Conservation (phyloP, 495 filamentous ascomycete genomes). For the Penicillium samsonianum region DNA sequence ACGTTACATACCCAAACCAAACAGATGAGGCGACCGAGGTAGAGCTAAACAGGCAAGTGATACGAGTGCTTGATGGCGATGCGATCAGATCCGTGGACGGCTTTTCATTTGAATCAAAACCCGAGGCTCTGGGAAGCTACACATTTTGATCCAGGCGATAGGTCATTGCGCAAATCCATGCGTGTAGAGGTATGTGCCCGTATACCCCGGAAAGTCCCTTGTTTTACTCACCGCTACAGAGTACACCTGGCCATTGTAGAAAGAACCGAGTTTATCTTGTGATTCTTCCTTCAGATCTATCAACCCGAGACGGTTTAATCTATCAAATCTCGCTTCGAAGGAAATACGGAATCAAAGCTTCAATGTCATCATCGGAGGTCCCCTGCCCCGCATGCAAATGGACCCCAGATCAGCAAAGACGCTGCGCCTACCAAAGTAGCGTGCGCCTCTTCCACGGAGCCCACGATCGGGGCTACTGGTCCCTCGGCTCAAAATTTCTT, state of each 20-base stretch:
- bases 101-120: neutral
- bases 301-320: slow-evolving; percentile 4
- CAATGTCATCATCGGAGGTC: slow-evolving; percentile 3
- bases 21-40: neutral
- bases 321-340: neutral
- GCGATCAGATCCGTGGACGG: neutral
- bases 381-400: slow-evolving; percentile 26
- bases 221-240: no score
- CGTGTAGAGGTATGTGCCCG: neutral
- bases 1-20: neutral
- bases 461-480: neutral
- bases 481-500: slow-evolving; percentile 2
- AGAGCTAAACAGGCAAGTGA: neutral
- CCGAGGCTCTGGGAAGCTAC: slow-evolving; percentile 2
- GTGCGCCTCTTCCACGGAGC: neutral
- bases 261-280: slow-evolving; percentile 8
- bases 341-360: slow-evolving; percentile 4
- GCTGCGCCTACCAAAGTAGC: neutral
- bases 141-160: neutral
- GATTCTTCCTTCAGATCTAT: slow-evolving; percentile 3
- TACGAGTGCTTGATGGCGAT: neutral
- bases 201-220: neutral
- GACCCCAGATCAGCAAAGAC: slow-evolving; percentile 16
- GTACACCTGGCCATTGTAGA: neutral
- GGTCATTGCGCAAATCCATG: slow-evolving; percentile 1